Base-by-base conservation (phyloP, 1,284 basidiomycete species). In the Lentinula novae-zelandiae region DNA sequence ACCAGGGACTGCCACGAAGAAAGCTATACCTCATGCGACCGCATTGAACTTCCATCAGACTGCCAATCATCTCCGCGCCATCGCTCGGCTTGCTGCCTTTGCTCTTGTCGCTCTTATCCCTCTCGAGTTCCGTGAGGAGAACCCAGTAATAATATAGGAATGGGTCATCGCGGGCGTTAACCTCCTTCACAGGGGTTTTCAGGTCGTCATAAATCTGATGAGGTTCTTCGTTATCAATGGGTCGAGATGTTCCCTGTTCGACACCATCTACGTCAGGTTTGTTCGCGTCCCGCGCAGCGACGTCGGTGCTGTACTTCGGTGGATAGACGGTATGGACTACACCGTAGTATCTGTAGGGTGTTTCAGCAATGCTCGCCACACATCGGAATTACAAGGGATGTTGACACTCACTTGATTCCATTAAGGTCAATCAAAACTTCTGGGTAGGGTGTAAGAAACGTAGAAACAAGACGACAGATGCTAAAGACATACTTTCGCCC, bases 101-200 rank as follows among this genome's bases (percentile, higher is more conserved):
- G 31, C 77, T 79, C 66, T 85, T 86, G 67, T 84, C 83, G 53
- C 83, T 82, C 64, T 85, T 88, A 62, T 87, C 82, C 62, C 84
- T 85, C 68, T 90, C 87, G 57, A 90, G 82, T 63, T 92, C 90
- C 42, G 91, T 76, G 51, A 99, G 83, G 68, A 94, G 89, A 17
- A 96, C 88, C 72, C 87, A 89, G 77, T 99, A 99, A 67, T 85
- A 83, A 75, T 99, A 99, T 57, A 85, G 79, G 52, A 81, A 76
- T 0, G 95, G 93, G 69, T 95, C 87, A 72, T 98, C 96, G 42
- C 79, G 77, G 34, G 78, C 73, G 59, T 82, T 82, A 2, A 91
- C 89, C 48, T 93, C 88, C 64, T 93, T 89, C 42, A 82, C 75
- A 20, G 88, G 76, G 56, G 90, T 75, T 66, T 87, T 87, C 62